These are phyloP conservation scores for Clitoria ternatea DNA, from an alignment of 306 rosid genomes.

Conservation along the genomic window DNA sequence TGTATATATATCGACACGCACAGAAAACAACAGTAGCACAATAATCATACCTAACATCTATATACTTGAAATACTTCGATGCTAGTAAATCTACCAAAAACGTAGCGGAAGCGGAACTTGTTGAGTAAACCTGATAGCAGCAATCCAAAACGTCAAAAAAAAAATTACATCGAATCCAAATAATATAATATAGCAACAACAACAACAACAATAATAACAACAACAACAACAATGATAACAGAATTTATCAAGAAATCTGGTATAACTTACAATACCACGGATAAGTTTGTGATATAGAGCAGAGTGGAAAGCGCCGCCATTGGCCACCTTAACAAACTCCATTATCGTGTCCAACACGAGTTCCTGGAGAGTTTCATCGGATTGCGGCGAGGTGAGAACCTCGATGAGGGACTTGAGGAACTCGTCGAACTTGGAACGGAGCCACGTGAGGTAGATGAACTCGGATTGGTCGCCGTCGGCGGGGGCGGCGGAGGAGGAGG, in stretches of 20 bases:
- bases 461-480: slow-evolving; percentile 42
- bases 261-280: slow-evolving; percentile 56
- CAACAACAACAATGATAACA: background rate
- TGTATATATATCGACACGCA: too few species aligned
- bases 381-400: slow-evolving; percentile 42
- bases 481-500: slow-evolving; percentile 12
- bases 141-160: background rate
- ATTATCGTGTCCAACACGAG: slow-evolving; percentile 71
- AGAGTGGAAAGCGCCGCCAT: slow-evolving; percentile 68
- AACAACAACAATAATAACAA: background rate
- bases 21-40: slow-evolving; percentile 10
- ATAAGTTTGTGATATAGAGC: slow-evolving; percentile 66
- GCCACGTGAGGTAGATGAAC: slow-evolving; percentile 70
- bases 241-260: background rate
- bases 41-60: slow-evolving; percentile 71
- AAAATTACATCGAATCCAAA: background rate
- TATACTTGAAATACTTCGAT: slow-evolving; percentile 66
- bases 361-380: slow-evolving; percentile 66
- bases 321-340: slow-evolving; percentile 82
- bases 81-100: slow-evolving; percentile 56
- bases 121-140: slow-evolving; percentile 47
- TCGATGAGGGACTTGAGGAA: slow-evolving; percentile 55
- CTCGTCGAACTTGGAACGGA: slow-evolving; percentile 80
- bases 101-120: slow-evolving; percentile 5
- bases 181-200: background rate